These are phyloP conservation scores for Geotrichum reessii DNA, from an alignment of 1,139 yeast genomes.

Conservation along the genomic window DNA sequence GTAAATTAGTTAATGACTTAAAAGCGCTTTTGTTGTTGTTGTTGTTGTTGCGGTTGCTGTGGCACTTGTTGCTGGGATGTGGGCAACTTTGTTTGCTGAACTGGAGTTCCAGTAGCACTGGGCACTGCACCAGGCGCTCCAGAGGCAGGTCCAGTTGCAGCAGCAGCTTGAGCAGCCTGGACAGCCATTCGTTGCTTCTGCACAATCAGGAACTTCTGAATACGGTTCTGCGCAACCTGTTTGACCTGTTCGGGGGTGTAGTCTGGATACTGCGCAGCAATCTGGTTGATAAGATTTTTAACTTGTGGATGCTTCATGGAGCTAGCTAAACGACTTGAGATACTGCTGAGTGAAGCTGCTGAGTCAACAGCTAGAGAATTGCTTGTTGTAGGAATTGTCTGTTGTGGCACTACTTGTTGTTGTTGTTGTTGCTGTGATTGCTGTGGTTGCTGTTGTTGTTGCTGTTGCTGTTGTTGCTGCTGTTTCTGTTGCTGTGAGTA, in stretches of 20 bases:
- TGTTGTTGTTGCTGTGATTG: constrained; percentile 2
- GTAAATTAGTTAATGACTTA: no score
- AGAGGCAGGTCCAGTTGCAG: constrained; percentile 29
- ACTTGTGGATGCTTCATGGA: constrained; percentile 43
- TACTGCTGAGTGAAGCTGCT: not conserved
- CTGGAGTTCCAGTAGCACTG: constrained; percentile 20
- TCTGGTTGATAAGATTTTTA: constrained; percentile 61
- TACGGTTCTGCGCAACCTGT: constrained; percentile 62
- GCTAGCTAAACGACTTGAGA: constrained; percentile 12
- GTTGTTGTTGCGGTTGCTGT: constrained; percentile 27
- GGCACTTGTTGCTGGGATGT: constrained; percentile 26
- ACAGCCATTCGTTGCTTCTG: constrained; percentile 25
- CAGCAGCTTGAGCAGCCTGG: constrained; percentile 28
- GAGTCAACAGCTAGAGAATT: constrained; percentile 8
- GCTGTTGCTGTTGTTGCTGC: constrained; percentile 13
- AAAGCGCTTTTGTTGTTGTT: constrained; percentile 18
- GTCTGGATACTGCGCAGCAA: constrained; percentile 63
- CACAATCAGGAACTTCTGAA: constrained; percentile 43
- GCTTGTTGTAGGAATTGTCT: constrained; percentile 14
- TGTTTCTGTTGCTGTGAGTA: constrained; percentile 9
- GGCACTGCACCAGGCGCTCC: constrained; percentile 23
- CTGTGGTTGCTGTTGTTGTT: not conserved
- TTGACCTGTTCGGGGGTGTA: constrained; percentile 67
- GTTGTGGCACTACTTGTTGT: constrained; percentile 24
- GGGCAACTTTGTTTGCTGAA: constrained; percentile 23